Conservation (phyloP, 495 filamentous ascomycete genomes). For the Lasiosphaeria ovina region DNA sequence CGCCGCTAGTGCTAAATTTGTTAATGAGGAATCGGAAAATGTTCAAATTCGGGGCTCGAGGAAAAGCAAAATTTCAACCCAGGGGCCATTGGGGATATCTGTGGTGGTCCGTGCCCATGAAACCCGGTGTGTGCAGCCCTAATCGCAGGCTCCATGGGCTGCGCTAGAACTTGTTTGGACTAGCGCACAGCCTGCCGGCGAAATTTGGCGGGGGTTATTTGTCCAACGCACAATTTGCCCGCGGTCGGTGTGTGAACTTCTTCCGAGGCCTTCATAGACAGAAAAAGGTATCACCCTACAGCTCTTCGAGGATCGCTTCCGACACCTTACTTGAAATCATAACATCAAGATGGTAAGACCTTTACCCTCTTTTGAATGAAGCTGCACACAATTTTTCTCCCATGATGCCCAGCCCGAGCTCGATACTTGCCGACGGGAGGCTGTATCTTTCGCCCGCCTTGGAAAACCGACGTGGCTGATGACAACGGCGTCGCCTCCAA, state of each 20-base stretch:
- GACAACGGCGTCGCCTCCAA: too few relatives aligned
- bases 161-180: neutral
- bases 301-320: conserved; percentile 56
- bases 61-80: conserved; percentile 4
- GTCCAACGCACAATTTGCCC: conserved; percentile 26
- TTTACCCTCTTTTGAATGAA: neutral
- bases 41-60: conserved; percentile 1
- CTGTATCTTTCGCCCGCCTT: neutral
- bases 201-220: neutral
- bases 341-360: conserved; percentile 55
- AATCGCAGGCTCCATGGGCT: conserved; percentile 17
- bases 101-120: conserved; percentile 31
- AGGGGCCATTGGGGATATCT: neutral
- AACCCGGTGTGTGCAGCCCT: conserved; percentile 14
- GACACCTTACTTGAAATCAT: conserved; percentile 39
- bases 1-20: conserved; percentile 20
- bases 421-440: neutral
- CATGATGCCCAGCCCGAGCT: neutral
- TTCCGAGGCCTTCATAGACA: conserved; percentile 1
- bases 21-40: neutral
- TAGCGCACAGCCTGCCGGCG: neutral
- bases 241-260: conserved; percentile 17
- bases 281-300: conserved; percentile 13
- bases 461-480: too few relatives aligned
- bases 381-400: neutral